Base-by-base conservation (phyloP, 208 protist species). In the Leptomonas seymouri region DNA sequence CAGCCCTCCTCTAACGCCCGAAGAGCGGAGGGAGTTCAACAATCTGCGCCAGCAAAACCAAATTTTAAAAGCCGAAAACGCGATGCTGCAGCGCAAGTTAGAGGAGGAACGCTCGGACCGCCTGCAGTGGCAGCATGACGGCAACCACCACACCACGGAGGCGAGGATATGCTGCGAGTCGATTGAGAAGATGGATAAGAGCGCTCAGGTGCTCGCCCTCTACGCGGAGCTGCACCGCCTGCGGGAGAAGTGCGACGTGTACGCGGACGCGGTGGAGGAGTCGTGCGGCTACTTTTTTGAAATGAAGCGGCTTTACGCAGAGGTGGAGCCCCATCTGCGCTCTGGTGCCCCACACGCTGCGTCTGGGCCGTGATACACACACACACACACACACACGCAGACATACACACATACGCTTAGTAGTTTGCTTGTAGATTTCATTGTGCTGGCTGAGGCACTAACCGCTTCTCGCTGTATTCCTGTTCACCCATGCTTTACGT, bases 241-340 rank as follows among this genome's bases (percentile, higher is more conserved):
- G 11, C 63, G 84, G 0, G 76, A 76, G 45, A 83, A 84, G 60
- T 94, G 86, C 49, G 73, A 81, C 39, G 31, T 86, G 1, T 94
- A 94, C 64, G 85, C 84, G 14, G 81, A 87, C 14, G 84, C 89
- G 18, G 63, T 91, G 23, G 89, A 91, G 76, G 86, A 94, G 66
- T 76, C 80, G 18, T 68, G 85, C 0, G 76, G 64, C 25, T 85
- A 91, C 58, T 90, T 91, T 42, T 78, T 87, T n/a, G 81, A 91
- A 50, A 85, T 94, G 84, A 87, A 89, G 74, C 66, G 82, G 21
- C 68, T 94, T 8, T 91, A 90, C 63, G 68, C 67, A 30, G 85
- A 94, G 66, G 80, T 94, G 49, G 62, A 78, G 49, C 68, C 67
- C 14, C 44, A 74, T 25, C 50, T 80, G 55, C 56, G 60, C 41